phyloP scores from a whole-genome alignment of 257 asterid genomes.

The Fraxinus cuspidata region DNA sequence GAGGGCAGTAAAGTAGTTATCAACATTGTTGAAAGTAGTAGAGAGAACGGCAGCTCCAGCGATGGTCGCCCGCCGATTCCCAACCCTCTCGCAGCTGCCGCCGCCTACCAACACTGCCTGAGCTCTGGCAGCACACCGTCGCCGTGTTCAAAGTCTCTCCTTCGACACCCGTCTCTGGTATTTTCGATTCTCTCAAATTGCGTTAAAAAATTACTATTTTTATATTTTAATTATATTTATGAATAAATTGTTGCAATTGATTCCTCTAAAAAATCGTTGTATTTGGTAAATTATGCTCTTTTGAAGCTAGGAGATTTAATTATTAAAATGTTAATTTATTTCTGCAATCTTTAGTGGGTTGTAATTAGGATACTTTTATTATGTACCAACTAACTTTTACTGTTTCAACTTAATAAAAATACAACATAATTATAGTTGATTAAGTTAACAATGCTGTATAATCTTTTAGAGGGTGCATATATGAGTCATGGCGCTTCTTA shows the following conservation, averaged over 20 bases:
- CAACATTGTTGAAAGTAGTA: conserved; percentile 43
- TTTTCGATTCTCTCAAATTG: not conserved
- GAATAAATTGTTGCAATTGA: not conserved
- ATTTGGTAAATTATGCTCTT: not conserved
- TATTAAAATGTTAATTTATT: too few relatives aligned
- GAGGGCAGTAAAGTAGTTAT: conserved; percentile 63
- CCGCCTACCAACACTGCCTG: conserved; percentile 45
- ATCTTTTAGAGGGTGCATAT: not conserved
- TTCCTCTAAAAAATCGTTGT: too few relatives aligned
- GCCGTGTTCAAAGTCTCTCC: conserved; percentile 47
- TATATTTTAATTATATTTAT: not conserved
- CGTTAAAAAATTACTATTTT: not conserved
- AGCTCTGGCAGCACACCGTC: conserved; percentile 41
- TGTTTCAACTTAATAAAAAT: not conserved
- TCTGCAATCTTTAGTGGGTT: not conserved
- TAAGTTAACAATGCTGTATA: not conserved
- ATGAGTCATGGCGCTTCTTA: not conserved
- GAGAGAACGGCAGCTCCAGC: conserved; percentile 51
- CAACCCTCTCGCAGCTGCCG: conserved; percentile 45
- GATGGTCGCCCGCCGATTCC: conserved; percentile 77
- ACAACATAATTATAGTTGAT: not conserved
- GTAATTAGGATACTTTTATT: not conserved
- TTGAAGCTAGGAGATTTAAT: not conserved
- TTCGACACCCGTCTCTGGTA: conserved; percentile 80
- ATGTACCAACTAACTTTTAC: not conserved